A percentile compares a stretch with the other conserved stretches of the same genome.
These are phyloP conservation scores for Iris pallida DNA, from an alignment of 116 monocot genomes.

Conservation along the genomic window DNA sequence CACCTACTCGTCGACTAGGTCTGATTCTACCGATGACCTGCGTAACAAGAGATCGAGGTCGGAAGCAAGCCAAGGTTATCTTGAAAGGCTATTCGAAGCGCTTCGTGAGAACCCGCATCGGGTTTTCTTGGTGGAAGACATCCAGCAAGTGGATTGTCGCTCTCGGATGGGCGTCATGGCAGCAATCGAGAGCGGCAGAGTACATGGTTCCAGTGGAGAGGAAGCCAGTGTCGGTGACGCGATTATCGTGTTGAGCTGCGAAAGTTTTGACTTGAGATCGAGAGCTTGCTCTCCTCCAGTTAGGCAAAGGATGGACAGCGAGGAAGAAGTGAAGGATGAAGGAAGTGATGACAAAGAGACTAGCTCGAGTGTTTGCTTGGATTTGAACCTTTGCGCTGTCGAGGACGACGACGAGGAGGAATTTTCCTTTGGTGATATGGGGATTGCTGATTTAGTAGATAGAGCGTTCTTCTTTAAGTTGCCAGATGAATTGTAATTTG, in stretches of 20 bases:
- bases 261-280: constrained; percentile 53
- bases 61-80: constrained; percentile 22
- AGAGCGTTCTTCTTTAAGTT: constrained; percentile 43
- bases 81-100: constrained; percentile 42
- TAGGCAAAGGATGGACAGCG: constrained; percentile 35
- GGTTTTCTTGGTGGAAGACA: constrained; percentile 63
- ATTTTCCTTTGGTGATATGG: constrained; percentile 23
- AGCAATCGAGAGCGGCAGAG: constrained; percentile 48
- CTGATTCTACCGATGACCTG: constrained; percentile 13
- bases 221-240: constrained; percentile 46
- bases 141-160: constrained; percentile 54
- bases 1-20: constrained; percentile 20
- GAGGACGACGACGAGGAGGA: constrained; percentile 19
- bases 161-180: constrained; percentile 34
- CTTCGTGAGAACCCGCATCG: constrained; percentile 55
- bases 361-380: constrained; percentile 25
- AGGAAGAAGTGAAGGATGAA: constrained; percentile 21
- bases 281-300: constrained; percentile 49
- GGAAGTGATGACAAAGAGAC: constrained; percentile 17
- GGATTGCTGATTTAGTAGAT: constrained; percentile 52
- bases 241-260: constrained; percentile 71
- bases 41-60: constrained; percentile 29
- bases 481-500: constrained; percentile 15
- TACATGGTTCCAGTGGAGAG: constrained; percentile 28
- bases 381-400: constrained; percentile 62